Base-by-base conservation (phyloP, 2,329 filamentous ascomycete genomes). In the Cladosporium sphaerospermum region DNA sequence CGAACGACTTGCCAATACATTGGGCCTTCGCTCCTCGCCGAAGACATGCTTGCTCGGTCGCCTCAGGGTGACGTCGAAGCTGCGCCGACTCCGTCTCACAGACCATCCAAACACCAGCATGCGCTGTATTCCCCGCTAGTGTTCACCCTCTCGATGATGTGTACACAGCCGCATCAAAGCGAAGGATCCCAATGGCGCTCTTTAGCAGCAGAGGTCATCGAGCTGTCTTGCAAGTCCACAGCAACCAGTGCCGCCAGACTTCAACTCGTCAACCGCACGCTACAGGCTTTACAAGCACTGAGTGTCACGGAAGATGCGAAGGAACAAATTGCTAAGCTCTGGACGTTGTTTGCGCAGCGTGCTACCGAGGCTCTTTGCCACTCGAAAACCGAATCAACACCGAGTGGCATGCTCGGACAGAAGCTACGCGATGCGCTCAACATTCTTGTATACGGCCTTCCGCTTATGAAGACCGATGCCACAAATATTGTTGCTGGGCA, bases 361-460 rank as follows among this genome's bases (percentile, higher is more conserved):
- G 42, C 37, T 7, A 41, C 37, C 2, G 42, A 46, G 19, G 44
- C 50, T 41, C 28, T 45, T 9, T n/a, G 40, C 9, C 42, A 53
- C 16, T 41, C 42, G 4, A 45, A 39, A 16, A 46, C 42, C 14
- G 50, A 45, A 34, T 42, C 50, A 4, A 23, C 23, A n/a, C 31
- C 50, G 8, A 40, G 32, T 23, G 51, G 43, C 9, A 36, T 28
- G 2, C 31, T 58, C 13, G 81, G 85, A 11, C 80, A 82, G 9
- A 84, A 89, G 53, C 90, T 88, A 58, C 83, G 86, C 8, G 81
- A 86, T 48, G 72, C 86, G 19, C 76, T 84, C 13, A 83, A 79
- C 14, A 78, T 95, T 33, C 75, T 95, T 3, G 78, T 84, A 61
- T 72, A 77, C 59, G 83, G 87, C 14, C 66, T 86, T 45, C 67